Evolutionary conservation across 768 basidiomycete genomes (phyloP).

Genomic region (Amanita muscaria): DNA sequence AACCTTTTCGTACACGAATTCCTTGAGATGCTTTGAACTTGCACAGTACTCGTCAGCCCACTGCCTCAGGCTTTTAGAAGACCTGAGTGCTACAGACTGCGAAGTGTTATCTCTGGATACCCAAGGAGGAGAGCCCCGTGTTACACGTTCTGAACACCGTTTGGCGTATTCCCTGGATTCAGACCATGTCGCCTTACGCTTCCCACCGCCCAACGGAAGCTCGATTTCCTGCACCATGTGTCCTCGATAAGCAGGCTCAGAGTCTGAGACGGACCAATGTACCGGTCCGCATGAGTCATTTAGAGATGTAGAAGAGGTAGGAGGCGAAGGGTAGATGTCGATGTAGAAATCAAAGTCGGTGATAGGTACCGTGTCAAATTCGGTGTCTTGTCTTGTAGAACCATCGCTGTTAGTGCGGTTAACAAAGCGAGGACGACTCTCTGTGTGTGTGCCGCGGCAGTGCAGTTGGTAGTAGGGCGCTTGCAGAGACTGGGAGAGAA

Average conservation of each 20-base stretch:
- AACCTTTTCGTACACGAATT: constrained; percentile 70
- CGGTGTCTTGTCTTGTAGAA: too few species aligned
- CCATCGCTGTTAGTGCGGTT: constrained; percentile 27
- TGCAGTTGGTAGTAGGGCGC: constrained; percentile 39
- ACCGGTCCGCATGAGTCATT: constrained; percentile 28
- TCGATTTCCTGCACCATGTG: constrained; percentile 52
- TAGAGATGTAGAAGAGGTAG: constrained; percentile 16
- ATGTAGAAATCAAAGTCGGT: constrained; percentile 66
- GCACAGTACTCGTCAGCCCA: constrained; percentile 84
- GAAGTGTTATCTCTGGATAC: constrained; percentile 1
- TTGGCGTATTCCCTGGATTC: constrained; percentile 31
- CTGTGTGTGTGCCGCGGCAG: constrained; percentile 47
- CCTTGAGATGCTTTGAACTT: constrained; percentile 63
- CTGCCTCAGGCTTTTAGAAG: constrained; percentile 54
- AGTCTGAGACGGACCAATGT: constrained; percentile 58
- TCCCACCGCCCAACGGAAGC: constrained; percentile 14
- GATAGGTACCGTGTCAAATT: too few species aligned
- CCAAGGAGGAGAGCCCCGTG: constrained; percentile 42
- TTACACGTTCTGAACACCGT: constrained; percentile 28
- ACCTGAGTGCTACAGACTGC: constrained; percentile 24
- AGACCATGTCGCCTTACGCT: constrained; percentile 30
- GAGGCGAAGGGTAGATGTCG: constrained; percentile 28
- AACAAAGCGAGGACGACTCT: constrained; percentile 42
- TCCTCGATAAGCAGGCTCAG: constrained; percentile 58
- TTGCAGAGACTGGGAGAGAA: constrained; percentile 44